Percentiles rank a stretch among this genome's conserved stretches.
These are phyloP conservation scores for Mycena sp. DNA, from an alignment of 1,284 basidiomycete genomes.

Conservation along the genomic window DNA sequence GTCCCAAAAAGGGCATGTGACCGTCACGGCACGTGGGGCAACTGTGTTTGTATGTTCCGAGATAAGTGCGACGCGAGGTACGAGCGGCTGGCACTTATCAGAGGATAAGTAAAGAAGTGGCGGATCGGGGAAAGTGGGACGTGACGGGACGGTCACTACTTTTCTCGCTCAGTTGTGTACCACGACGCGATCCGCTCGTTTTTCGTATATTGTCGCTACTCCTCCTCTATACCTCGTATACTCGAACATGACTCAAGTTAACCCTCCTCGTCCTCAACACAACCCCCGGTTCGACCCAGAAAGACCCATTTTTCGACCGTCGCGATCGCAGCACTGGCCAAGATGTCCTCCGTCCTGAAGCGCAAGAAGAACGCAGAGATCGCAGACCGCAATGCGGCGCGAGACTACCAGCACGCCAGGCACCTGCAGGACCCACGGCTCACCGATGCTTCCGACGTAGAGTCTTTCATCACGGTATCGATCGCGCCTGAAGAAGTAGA, in stretches of 20 bases:
- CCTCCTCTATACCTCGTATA: too few species aligned
- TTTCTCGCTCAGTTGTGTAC: too few species aligned
- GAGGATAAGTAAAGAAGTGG: neutral
- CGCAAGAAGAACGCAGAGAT: neutral
- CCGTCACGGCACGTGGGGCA: too few species aligned
- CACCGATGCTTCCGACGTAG: neutral
- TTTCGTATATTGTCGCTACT: too few species aligned
- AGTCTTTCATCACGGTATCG: neutral
- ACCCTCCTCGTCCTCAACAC: too few species aligned
- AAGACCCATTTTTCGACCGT: neutral
- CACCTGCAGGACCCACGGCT: neutral
- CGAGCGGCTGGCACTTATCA: neutral
- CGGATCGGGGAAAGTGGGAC: neutral
- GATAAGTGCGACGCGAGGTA: constrained; percentile 1
- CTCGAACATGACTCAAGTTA: too few species aligned
- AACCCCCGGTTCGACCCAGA: neutral
- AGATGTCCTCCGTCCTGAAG: neutral
- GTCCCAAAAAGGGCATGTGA: too few species aligned
- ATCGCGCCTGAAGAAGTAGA: neutral
- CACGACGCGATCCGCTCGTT: neutral
- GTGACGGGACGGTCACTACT: too few species aligned
- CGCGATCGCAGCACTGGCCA: neutral
- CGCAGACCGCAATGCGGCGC: neutral
- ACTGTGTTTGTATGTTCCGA: too few species aligned
- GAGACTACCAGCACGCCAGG: neutral